Base-by-base conservation (phyloP, 2,329 filamentous ascomycete genomes). In the Penicillium sp. region DNA sequence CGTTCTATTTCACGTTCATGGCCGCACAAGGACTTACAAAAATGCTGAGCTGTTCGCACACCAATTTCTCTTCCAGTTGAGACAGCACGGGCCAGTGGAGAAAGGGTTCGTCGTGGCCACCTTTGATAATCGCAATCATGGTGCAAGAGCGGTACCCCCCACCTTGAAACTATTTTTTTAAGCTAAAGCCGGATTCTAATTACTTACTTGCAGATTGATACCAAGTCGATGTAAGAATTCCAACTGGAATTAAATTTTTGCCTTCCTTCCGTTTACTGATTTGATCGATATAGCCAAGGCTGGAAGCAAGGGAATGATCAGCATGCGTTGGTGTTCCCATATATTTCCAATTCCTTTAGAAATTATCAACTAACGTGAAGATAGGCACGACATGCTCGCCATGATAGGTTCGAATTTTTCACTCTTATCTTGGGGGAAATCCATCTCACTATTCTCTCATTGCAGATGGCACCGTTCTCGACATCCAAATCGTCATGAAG, bases 121-220 rank as follows among this genome's bases (percentile, higher is more conserved):
- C 13, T 42, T 42, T 29, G 39, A 42, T 29, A 29, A 42, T 26
- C 39, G 39, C 15, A 42, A 42, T 42, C 39, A 42, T 13, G 39
- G 39, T 24, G 39, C 18, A 42, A 27, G 39, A 42, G 39, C 39
- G 39, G 39, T 42, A 42, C 26, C 17, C 23, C 26, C 29, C 26
- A n/a, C 26, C 8, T 4, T 20, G 9, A 15, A 5, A 7, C 23
- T 21, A 9, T 5, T 20, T 2, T 18, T 4, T 5, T 21, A n/a
- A n/a, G n/a, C n/a, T 20, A 3, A 18, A 18, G 13, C 2, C 15
- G 7, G 10, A 7, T 18, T 12, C 23, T 42, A 29, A 42, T 15
- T 18, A 15, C 3, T n/a, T 3, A 8, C 6, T 21, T 13, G 3
- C 26, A 42, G 39, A 42, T 42, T 29, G 39, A 42, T 20, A 42